phyloP scores from a whole-genome alignment of 768 basidiomycete genomes.

The Boletus reticuloceps region DNA sequence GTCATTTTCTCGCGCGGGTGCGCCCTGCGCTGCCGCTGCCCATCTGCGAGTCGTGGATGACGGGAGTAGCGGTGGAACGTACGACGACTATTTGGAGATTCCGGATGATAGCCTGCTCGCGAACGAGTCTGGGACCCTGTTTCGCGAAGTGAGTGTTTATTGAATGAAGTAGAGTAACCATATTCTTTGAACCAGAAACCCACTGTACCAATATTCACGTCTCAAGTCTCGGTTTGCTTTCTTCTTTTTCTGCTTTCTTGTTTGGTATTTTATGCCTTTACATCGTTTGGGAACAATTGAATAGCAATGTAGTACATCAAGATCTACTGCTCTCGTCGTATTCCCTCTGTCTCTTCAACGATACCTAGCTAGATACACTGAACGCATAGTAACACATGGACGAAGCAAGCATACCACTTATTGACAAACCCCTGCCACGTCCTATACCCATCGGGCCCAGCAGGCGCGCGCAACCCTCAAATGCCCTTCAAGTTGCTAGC shows the following conservation, averaged over 20 bases:
- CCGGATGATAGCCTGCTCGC: slow-evolving; percentile 17
- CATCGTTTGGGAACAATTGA: slow-evolving; percentile 10
- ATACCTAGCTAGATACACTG: slow-evolving; percentile 3
- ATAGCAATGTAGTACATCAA: slow-evolving; percentile 14
- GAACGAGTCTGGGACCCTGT: slow-evolving; percentile 15
- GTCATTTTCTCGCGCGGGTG: slow-evolving; percentile 16
- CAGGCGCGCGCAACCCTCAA: too few species aligned
- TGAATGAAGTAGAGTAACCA: neutral
- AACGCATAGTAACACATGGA: slow-evolving; percentile 2
- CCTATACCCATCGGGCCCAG: too few species aligned
- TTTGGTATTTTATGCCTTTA: slow-evolving; percentile 21
- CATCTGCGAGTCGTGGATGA: neutral
- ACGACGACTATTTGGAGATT: slow-evolving; percentile 13
- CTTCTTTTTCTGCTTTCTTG: neutral
- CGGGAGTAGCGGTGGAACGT: neutral
- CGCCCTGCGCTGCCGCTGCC: slow-evolving; percentile 7
- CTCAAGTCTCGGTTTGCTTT: too few species aligned
- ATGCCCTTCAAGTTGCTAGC: too few species aligned
- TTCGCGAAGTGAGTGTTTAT: slow-evolving; percentile 24
- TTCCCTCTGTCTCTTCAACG: neutral
- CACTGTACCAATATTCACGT: too few species aligned
- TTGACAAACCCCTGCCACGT: too few species aligned
- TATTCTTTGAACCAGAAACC: neutral
- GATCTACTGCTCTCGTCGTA: slow-evolving; percentile 1
- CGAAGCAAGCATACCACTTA: neutral